Evolutionary conservation across 2,329 filamentous ascomycete species (phyloP).

Genomic region (Huntiella savannae): DNA sequence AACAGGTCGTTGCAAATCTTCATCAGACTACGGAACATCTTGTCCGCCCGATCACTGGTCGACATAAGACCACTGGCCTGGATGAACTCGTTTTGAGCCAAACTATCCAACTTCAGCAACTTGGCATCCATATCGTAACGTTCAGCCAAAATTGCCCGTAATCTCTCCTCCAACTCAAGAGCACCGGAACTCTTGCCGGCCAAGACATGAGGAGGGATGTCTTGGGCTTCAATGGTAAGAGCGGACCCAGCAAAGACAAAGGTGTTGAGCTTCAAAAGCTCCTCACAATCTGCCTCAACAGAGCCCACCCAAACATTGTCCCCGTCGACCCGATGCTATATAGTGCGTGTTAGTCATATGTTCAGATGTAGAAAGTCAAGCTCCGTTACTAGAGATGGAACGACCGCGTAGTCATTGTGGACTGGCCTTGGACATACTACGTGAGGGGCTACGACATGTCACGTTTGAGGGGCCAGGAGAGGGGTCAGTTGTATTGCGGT

Average conservation of each 20-base stretch:
- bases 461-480: not conserved
- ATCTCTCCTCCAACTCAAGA: conserved; percentile 44
- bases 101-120: conserved; percentile 62
- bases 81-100: conserved; percentile 55
- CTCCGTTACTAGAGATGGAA: not conserved
- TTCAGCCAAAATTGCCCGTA: conserved; percentile 50
- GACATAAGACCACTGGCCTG: conserved; percentile 59
- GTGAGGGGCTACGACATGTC: not conserved
- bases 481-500: conserved; percentile 9
- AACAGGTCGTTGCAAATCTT: conserved; percentile 64
- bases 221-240: conserved; percentile 21
- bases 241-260: conserved; percentile 48
- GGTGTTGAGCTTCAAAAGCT: conserved; percentile 47
- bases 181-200: conserved; percentile 27
- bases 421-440: too few species aligned
- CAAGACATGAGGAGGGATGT: conserved; percentile 1
- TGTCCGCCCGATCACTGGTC: conserved; percentile 50
- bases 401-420: too few species aligned
- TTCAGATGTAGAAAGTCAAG: not conserved
- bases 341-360: conserved; percentile 41
- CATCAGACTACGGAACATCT: conserved; percentile 87
- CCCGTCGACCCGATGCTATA: conserved; percentile 43
- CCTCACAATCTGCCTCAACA: conserved; percentile 41
- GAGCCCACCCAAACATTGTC: conserved; percentile 51
- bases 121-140: conserved; percentile 57